Conservation (phyloP, 2,329 filamentous ascomycete genomes). For the Colletotrichum spinosum region DNA sequence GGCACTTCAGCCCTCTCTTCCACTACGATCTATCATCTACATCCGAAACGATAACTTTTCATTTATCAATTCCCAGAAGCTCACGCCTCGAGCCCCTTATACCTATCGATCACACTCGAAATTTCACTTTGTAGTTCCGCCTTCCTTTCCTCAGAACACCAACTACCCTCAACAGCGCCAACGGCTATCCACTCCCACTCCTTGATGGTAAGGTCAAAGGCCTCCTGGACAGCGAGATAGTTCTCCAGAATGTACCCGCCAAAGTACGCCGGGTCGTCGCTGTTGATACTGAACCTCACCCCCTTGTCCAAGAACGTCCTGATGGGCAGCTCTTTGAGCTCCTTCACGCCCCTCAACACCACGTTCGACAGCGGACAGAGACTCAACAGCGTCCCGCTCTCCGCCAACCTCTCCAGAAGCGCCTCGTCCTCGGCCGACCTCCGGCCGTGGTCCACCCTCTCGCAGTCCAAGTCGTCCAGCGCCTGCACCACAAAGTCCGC, state of each 20-base stretch:
- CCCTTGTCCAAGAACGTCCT: conserved; percentile 71
- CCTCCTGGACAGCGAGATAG: conserved; percentile 80
- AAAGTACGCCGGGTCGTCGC: conserved; percentile 82
- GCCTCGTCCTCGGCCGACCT: conserved; percentile 69
- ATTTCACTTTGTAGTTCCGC: conserved; percentile 63
- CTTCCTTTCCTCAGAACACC: conserved; percentile 72
- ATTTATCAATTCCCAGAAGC: neutral
- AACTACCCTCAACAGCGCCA: conserved; percentile 74
- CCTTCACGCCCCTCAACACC: conserved; percentile 31
- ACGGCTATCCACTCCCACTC: conserved; percentile 76
- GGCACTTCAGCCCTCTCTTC: too few relatives aligned
- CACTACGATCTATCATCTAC: neutral
- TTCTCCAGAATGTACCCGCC: conserved; percentile 81
- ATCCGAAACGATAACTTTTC: neutral
- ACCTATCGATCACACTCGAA: conserved; percentile 34
- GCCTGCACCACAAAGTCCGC: conserved; percentile 73
- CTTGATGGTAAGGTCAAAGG: conserved; percentile 69
- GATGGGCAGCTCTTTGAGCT: conserved; percentile 61
- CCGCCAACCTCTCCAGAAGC: conserved; percentile 69
- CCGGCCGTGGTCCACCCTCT: conserved; percentile 82
- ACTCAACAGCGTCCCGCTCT: conserved; percentile 61
- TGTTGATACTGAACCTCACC: conserved; percentile 78
- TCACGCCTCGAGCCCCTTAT: conserved; percentile 6
- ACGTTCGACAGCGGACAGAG: conserved; percentile 48
- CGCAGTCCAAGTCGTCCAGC: conserved; percentile 69